phyloP scores from a whole-genome alignment of 805 yeast genomes.

The Kluyveromyces nonfermentans region DNA sequence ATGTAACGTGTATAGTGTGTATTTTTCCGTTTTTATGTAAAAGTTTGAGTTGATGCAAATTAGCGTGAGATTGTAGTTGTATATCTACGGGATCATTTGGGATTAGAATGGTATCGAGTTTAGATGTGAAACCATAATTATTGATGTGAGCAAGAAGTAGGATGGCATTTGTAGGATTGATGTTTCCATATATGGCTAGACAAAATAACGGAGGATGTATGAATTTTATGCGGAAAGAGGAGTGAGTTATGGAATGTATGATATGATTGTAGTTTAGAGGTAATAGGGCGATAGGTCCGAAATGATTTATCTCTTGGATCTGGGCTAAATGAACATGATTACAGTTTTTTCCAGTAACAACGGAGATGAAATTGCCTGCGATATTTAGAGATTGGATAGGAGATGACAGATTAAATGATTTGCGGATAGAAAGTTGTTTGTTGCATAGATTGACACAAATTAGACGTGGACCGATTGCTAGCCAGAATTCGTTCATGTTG shows the following conservation, averaged over 20 bases:
- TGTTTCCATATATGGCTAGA: background rate
- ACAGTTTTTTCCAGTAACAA: background rate
- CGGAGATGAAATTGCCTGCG: background rate
- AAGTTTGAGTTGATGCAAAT: background rate
- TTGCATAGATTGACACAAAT: background rate
- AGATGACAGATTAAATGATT: background rate
- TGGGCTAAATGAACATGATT: background rate
- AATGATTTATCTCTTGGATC: background rate
- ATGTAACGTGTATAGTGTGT: too few relatives aligned
- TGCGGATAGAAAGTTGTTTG: background rate
- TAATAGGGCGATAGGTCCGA: background rate
- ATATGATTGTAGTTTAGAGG: background rate
- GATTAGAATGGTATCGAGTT: background rate
- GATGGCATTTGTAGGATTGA: background rate
- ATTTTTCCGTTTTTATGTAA: background rate
- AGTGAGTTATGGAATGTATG: background rate
- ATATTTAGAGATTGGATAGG: background rate
- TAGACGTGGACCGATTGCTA: background rate
- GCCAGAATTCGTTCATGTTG: background rate
- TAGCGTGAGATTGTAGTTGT: too few relatives aligned
- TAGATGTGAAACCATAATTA: background rate
- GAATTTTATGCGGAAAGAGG: background rate
- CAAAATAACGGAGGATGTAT: too few relatives aligned
- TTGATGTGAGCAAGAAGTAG: background rate
- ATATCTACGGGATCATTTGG: background rate